A percentile compares a stretch with the other conserved stretches of the same genome.
These are phyloP conservation scores for Pseudoscleropodium purum DNA, from an alignment of 225 moss, liverwort and hornwort species.

Conservation along the genomic window DNA sequence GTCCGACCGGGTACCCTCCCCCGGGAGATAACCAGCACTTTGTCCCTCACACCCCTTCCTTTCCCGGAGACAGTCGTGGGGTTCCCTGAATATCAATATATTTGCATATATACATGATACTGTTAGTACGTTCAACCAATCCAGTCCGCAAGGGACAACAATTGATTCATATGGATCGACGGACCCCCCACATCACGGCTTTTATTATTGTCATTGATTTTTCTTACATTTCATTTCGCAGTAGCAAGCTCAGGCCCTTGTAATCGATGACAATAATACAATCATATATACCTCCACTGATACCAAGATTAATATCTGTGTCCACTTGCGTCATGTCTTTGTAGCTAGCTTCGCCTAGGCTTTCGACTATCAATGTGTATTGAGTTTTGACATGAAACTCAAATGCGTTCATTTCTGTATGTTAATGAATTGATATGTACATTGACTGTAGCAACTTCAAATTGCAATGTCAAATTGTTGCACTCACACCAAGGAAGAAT, in stretches of 20 bases:
- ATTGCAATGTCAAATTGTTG: neutral
- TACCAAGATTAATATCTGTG: neutral
- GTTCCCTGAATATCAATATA: neutral
- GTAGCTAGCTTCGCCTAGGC: neutral
- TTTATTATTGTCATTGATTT: too few relatives aligned
- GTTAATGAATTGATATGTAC: too few relatives aligned
- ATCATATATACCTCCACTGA: too few relatives aligned
- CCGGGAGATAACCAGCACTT: neutral
- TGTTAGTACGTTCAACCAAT: too few relatives aligned
- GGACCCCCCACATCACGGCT: too few relatives aligned
- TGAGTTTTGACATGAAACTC: too few relatives aligned
- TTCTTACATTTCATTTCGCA: neutral
- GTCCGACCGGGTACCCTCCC: slow-evolving; percentile 1
- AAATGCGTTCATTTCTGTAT: neutral
- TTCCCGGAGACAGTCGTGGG: neutral
- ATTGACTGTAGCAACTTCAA: neutral
- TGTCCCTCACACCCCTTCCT: neutral
- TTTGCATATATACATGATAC: neutral
- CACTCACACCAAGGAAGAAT: neutral
- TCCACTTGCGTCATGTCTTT: neutral
- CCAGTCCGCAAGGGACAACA: too few relatives aligned
- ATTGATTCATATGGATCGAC: neutral
- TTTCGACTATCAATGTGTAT: neutral
- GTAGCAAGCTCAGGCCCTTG: too few relatives aligned
- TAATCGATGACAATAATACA: neutral